Evolutionary conservation across 495 filamentous ascomycete species (phyloP).

Genomic region (Penicillium antarcticum): DNA sequence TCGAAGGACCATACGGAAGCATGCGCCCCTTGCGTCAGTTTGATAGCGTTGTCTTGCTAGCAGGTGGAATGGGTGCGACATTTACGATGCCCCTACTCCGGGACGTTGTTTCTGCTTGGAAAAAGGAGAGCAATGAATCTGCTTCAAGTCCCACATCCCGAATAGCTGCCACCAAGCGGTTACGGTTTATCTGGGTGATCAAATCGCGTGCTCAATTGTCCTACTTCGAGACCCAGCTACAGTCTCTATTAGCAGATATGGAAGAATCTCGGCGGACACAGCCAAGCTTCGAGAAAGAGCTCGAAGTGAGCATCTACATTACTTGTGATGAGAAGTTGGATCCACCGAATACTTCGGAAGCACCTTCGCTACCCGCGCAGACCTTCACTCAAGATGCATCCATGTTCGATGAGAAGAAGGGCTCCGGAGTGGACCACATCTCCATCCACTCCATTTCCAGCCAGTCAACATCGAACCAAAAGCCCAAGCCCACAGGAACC

Average conservation of each 20-base stretch:
- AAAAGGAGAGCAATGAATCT: constrained; percentile 7
- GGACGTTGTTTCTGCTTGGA: constrained; percentile 45
- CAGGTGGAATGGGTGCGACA: constrained; percentile 55
- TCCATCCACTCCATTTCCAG: constrained; percentile 21
- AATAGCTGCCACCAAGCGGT: constrained; percentile 53
- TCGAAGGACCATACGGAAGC: constrained; percentile 54
- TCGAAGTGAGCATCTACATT: constrained; percentile 58
- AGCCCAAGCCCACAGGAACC: background rate
- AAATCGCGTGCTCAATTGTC: constrained; percentile 63
- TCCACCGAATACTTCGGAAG: constrained; percentile 1
- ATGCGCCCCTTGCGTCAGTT: constrained; percentile 50
- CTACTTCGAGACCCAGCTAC: constrained; percentile 65
- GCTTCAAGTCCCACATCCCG: background rate
- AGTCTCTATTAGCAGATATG: constrained; percentile 53
- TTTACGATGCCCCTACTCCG: constrained; percentile 53
- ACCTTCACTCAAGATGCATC: background rate
- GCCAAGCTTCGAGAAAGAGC: constrained; percentile 29
- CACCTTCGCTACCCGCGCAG: background rate
- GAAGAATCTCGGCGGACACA: constrained; percentile 26
- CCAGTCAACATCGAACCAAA: constrained; percentile 2
- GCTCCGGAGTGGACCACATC: constrained; percentile 10
- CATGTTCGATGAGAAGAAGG: constrained; percentile 1
- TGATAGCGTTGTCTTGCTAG: constrained; percentile 60
- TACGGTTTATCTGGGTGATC: constrained; percentile 73
- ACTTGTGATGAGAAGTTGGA: constrained; percentile 54